phyloP scores from a whole-genome alignment of 768 basidiomycete species.

The Boletales sp. region DNA sequence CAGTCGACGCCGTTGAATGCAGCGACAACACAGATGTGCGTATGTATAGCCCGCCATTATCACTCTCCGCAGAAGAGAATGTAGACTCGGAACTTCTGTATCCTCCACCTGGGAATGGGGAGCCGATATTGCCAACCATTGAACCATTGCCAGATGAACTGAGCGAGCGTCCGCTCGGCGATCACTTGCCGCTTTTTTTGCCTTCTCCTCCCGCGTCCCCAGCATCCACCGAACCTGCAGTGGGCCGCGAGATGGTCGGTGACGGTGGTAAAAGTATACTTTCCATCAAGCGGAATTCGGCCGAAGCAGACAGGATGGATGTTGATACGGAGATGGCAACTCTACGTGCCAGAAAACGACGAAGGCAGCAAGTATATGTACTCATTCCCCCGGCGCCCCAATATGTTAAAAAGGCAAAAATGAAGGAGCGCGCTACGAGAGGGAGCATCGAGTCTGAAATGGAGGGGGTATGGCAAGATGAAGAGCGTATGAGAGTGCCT shows the following conservation, averaged over 20 bases:
- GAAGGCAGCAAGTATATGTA: conserved; percentile 25
- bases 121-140: conserved; percentile 3
- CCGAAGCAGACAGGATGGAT: conserved; percentile 12
- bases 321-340: not conserved
- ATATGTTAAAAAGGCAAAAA: conserved; percentile 17
- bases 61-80: conserved; percentile 8
- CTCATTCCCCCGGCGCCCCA: conserved; percentile 26
- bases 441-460: conserved; percentile 17
- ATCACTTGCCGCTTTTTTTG: conserved; percentile 43
- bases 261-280: conserved; percentile 2
- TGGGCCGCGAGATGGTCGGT: conserved; percentile 15
- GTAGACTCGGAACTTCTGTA: conserved; percentile 7
- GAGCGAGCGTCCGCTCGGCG: conserved; percentile 7
- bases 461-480: conserved; percentile 19
- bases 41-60: conserved; percentile 19
- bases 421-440: conserved; percentile 10
- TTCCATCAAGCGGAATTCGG: conserved; percentile 21
- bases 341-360: conserved; percentile 20
- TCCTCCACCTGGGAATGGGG: conserved; percentile 2
- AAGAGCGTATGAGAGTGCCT: conserved; percentile 30
- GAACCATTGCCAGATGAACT: conserved; percentile 11
- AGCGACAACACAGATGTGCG: conserved; percentile 14
- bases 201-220: conserved; percentile 44
- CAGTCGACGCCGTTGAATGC: not conserved
- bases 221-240: conserved; percentile 14